Conservation (phyloP, 2,329 filamentous ascomycete species). For the Botrytis squamosa region DNA sequence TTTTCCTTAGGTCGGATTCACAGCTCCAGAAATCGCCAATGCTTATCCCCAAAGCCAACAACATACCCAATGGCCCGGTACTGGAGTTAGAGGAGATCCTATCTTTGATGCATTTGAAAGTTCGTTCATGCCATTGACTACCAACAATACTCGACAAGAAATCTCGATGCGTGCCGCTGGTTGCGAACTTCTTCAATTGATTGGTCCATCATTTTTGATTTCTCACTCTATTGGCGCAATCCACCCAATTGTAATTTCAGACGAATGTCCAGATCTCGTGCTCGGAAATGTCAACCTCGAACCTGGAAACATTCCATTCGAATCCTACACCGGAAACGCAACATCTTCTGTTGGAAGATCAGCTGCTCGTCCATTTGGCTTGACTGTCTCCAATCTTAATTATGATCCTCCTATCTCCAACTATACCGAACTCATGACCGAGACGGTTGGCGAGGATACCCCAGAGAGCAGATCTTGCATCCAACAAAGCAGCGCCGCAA, state of each 20-base stretch:
- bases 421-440: constrained; percentile 26
- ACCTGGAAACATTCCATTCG: constrained; percentile 36
- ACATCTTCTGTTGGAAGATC: constrained; percentile 27
- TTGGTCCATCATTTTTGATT: constrained; percentile 38
- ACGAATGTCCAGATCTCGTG: constrained; percentile 36
- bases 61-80: constrained; percentile 43
- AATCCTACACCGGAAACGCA: constrained; percentile 24
- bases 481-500: constrained; percentile 15
- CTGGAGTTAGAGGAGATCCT: constrained; percentile 38
- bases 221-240: constrained; percentile 38
- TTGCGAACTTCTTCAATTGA: constrained; percentile 37
- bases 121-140: constrained; percentile 36
- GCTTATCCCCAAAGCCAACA: constrained; percentile 29
- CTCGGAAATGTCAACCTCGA: constrained; percentile 37
- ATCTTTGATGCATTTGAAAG: constrained; percentile 38
- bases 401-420: constrained; percentile 30
- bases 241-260: constrained; percentile 32
- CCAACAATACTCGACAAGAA: constrained; percentile 36
- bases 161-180: constrained; percentile 36
- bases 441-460: constrained; percentile 30
- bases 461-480: constrained; percentile 30
- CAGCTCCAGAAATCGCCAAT: constrained; percentile 10
- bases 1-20: constrained; percentile 9
- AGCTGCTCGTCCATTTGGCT: constrained; percentile 27
- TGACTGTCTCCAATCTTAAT: constrained; percentile 30